phyloP scores from a whole-genome alignment of 1,284 basidiomycete genomes.

The Bondarzewia mesenterica region DNA sequence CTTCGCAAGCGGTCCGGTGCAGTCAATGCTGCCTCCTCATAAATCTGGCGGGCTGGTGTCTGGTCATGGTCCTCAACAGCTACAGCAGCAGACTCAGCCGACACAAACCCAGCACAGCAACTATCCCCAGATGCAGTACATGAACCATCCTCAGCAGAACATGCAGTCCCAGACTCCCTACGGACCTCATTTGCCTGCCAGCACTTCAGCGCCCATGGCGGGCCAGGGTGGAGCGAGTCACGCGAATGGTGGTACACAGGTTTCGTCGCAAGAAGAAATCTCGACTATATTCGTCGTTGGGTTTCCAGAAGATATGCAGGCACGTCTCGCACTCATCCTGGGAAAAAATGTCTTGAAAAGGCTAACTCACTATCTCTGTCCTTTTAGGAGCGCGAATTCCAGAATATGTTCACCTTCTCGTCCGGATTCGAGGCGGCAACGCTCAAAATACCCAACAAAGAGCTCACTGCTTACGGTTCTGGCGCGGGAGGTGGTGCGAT shows the following conservation, averaged over 20 bases:
- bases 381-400: constrained; percentile 89
- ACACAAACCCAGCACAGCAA: constrained; percentile 18
- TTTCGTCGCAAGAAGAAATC: constrained; percentile 71
- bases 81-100: constrained; percentile 18
- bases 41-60: constrained; percentile 8
- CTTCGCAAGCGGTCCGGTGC: constrained; percentile 4
- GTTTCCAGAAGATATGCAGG: constrained; percentile 98
- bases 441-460: constrained; percentile 91
- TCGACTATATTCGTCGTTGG: constrained; percentile 98
- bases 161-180: constrained; percentile 66
- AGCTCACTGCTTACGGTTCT: constrained; percentile 61
- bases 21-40: constrained; percentile 7
- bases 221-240: constrained; percentile 19
- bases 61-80: constrained; percentile 9
- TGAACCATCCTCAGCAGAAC: constrained; percentile 31
- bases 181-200: constrained; percentile 55
- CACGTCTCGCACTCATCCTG: constrained; percentile 34
- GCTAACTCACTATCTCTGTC: constrained; percentile 14
- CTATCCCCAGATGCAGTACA: constrained; percentile 12
- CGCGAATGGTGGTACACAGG: constrained; percentile 16
- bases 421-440: constrained; percentile 96
- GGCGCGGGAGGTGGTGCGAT: constrained; percentile 12
- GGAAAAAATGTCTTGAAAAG: constrained; percentile 10
- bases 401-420: constrained; percentile 98
- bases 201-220: constrained; percentile 19